phyloP scores from a whole-genome alignment of 331 rosid species.

The Rhamnella rubrinervis region DNA sequence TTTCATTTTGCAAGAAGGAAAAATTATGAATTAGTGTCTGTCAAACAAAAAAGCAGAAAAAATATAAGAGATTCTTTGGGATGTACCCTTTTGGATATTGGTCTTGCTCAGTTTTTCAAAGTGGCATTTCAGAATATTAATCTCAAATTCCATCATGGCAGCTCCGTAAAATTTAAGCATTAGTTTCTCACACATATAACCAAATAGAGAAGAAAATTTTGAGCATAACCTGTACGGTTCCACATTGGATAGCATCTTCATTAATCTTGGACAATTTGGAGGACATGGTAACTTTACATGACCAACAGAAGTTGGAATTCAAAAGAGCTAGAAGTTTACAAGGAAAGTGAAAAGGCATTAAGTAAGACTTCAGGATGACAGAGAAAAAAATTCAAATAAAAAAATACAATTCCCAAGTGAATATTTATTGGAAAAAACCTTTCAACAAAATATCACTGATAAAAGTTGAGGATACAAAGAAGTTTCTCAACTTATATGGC shows the following conservation, averaged over 20 bases:
- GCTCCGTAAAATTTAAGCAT: slow-evolving; percentile 60
- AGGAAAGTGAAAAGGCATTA: slow-evolving; percentile 1
- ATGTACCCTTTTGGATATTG: slow-evolving; percentile 82
- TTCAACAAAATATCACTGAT: too few species aligned
- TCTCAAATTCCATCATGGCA: slow-evolving; percentile 99
- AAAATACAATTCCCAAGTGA: too few species aligned
- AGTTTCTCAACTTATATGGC: too few species aligned
- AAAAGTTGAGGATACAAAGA: too few species aligned
- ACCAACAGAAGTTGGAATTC: slow-evolving; percentile 18
- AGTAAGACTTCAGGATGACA: background rate
- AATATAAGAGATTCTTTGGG: background rate
- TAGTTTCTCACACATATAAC: slow-evolving; percentile 31
- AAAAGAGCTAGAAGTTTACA: background rate
- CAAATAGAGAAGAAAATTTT: slow-evolving; percentile 9
- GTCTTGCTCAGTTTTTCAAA: slow-evolving; percentile 90
- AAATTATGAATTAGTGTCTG: background rate
- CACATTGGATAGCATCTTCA: slow-evolving; percentile 87
- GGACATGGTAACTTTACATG: slow-evolving; percentile 70
- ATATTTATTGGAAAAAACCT: too few species aligned
- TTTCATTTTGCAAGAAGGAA: background rate
- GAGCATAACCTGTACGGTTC: slow-evolving; percentile 84
- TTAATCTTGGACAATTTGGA: slow-evolving; percentile 92
- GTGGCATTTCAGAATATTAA: slow-evolving; percentile 97
- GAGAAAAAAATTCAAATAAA: too few species aligned
- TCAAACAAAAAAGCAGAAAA: background rate